These are phyloP conservation scores for Barnettozyma vustinii DNA, from an alignment of 805 yeast genomes.

Conservation along the genomic window DNA sequence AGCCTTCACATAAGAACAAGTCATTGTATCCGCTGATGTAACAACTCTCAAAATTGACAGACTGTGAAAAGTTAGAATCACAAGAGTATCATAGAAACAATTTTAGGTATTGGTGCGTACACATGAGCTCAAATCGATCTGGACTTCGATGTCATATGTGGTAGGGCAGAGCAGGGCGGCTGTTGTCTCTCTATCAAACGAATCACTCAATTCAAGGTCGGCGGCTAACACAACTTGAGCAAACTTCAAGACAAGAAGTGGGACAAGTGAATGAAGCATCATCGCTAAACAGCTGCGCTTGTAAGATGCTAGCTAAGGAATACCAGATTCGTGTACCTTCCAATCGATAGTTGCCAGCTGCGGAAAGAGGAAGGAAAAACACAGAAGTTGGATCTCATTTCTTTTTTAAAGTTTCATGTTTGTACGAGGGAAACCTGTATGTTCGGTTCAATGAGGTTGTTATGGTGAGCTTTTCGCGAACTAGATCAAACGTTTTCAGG, in stretches of 20 bases:
- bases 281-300: neutral
- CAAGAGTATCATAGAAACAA: neutral
- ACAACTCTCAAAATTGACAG: constrained; percentile 15
- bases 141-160: constrained; percentile 2
- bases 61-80: constrained; percentile 7
- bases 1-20: constrained; percentile 23
- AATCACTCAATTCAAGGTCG: neutral
- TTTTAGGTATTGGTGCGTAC: constrained; percentile 9
- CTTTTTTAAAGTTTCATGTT: neutral
- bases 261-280: neutral
- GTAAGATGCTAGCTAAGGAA: no score
- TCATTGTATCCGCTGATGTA: constrained; percentile 21
- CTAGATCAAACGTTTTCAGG: neutral
- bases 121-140: constrained; percentile 12
- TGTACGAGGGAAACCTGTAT: neutral
- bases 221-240: neutral
- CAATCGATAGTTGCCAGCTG: neutral
- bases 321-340: neutral
- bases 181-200: neutral
- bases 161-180: constrained; percentile 4
- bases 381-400: neutral
- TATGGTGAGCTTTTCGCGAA: no score
- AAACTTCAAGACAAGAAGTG: neutral
- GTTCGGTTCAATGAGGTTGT: neutral
- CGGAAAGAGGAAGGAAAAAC: neutral